A percentile compares a stretch with the other conserved stretches of the same genome.
These are phyloP conservation scores for Cyclostephanos tholiformis DNA, from an alignment of 108 stramenopile species.

Conservation along the genomic window DNA sequence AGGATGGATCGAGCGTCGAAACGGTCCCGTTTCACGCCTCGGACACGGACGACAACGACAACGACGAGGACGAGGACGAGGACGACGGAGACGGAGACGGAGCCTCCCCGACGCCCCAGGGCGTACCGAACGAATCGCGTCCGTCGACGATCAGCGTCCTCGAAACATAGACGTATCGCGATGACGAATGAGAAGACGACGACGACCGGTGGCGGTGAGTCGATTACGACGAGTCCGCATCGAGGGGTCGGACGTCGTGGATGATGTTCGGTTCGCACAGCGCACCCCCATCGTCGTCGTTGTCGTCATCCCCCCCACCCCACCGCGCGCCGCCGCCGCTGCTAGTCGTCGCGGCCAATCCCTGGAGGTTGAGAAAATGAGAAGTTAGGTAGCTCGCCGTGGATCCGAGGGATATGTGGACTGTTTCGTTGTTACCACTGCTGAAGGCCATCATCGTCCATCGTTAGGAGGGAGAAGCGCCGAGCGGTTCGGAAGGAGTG, in stretches of 20 bases:
- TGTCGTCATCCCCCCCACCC: background rate
- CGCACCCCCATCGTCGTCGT: constrained; percentile 17
- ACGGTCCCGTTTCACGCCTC: constrained; percentile 7
- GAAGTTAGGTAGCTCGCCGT: constrained; percentile 67
- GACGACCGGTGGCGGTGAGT: background rate
- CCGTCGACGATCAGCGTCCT: constrained; percentile 73
- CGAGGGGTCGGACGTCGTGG: constrained; percentile 37
- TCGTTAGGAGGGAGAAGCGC: no score
- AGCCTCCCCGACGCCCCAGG: background rate
- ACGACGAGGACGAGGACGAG: no score
- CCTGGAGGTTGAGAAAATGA: constrained; percentile 75
- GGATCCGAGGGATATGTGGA: constrained; percentile 71
- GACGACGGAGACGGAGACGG: no score
- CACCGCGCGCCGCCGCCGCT: background rate
- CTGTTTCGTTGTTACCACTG: constrained; percentile 50
- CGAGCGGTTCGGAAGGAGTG: no score
- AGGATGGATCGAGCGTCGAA: constrained; percentile 1
- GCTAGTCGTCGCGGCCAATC: constrained; percentile 61
- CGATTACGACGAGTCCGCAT: background rate
- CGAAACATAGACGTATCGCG: constrained; percentile 52
- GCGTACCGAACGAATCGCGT: constrained; percentile 29
- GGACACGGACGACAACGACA: no score
- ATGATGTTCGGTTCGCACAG: constrained; percentile 67
- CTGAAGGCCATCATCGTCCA: background rate
- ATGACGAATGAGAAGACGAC: background rate